Evolutionary conservation across 306 rosid genomes (phyloP).

Genomic region (Leucaena leucocephala): DNA sequence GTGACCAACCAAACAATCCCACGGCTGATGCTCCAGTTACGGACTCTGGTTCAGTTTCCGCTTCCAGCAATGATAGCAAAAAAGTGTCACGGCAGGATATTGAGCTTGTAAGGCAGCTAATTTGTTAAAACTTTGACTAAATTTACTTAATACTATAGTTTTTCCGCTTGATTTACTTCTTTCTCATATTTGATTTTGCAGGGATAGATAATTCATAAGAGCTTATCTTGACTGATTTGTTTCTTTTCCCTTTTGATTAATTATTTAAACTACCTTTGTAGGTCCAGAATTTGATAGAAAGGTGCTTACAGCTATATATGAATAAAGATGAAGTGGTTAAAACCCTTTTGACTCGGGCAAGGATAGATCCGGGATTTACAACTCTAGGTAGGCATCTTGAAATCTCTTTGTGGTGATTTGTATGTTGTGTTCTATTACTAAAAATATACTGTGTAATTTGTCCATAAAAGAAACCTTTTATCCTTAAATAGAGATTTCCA

Average conservation of each 20-base stretch:
- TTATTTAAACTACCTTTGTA: constrained; percentile 46
- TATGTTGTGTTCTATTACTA: constrained; percentile 10
- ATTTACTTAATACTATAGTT: constrained; percentile 18
- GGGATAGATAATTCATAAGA: constrained; percentile 14
- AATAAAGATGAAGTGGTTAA: constrained; percentile 96
- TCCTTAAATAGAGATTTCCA: constrained; percentile 14
- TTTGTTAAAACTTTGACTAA: constrained; percentile 3
- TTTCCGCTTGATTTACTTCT: constrained; percentile 10
- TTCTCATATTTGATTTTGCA: constrained; percentile 18
- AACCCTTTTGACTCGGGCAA: constrained; percentile 90
- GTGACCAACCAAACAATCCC: constrained; percentile 66
- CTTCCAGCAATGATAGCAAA: constrained; percentile 80
- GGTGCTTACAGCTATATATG: constrained; percentile 93
- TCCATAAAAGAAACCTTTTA: background rate
- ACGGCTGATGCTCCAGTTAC: constrained; percentile 78
- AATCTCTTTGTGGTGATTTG: constrained; percentile 21
- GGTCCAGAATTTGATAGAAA: constrained; percentile 98
- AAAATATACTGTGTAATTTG: constrained; percentile 4
- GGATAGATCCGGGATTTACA: constrained; percentile 98
- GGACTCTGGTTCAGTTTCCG: constrained; percentile 77
- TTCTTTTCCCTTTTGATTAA: constrained; percentile 25
- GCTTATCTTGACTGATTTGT: constrained; percentile 31
- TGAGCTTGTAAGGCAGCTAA: constrained; percentile 71
- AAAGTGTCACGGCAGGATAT: constrained; percentile 95
- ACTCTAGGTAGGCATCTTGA: constrained; percentile 70